These are phyloP conservation scores for Amauroascus verrucosus DNA, from an alignment of 2,329 filamentous ascomycete genomes.

Conservation along the genomic window DNA sequence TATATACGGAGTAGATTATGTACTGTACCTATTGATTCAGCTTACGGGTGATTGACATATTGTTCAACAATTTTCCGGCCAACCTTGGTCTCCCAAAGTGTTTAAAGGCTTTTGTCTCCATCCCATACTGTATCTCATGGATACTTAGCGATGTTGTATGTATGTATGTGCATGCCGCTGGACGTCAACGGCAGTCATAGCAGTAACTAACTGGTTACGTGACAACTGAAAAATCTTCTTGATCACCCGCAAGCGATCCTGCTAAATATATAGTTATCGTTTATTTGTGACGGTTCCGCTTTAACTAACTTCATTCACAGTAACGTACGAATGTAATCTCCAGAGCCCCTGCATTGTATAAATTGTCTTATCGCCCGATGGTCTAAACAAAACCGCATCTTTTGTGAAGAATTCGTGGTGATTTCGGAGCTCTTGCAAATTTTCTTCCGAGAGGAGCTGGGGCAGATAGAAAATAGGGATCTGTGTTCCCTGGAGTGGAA, in stretches of 20 bases:
- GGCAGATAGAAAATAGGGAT: slow-evolving; percentile 33
- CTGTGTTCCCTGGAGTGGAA: slow-evolving; percentile 23
- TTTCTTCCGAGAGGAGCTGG: slow-evolving; percentile 23
- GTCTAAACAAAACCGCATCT: slow-evolving; percentile 30
- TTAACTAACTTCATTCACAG: slow-evolving; percentile 5
- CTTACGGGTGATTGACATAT: too few species aligned
- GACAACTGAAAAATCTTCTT: too few species aligned
- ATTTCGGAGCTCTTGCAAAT: slow-evolving; percentile 24
- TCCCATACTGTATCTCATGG: too few species aligned
- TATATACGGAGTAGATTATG: too few species aligned
- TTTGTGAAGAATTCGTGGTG: slow-evolving; percentile 24
- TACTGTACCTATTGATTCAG: too few species aligned
- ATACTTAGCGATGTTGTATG: too few species aligned
- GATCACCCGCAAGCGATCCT: not conserved
- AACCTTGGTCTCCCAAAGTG: too few species aligned
- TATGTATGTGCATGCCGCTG: too few species aligned
- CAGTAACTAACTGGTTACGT: too few species aligned
- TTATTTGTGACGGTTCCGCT: not conserved
- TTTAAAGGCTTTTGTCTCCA: too few species aligned
- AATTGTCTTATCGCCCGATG: slow-evolving; percentile 22
- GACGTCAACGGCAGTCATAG: too few species aligned
- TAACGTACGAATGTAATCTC: slow-evolving; percentile 30
- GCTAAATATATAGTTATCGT: not conserved
- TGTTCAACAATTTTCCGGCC: too few species aligned
- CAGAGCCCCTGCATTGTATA: slow-evolving; percentile 31